Evolutionary conservation across 202 grass and related monocot species (phyloP).

Genomic region (Schoenoplectus triqueter): DNA sequence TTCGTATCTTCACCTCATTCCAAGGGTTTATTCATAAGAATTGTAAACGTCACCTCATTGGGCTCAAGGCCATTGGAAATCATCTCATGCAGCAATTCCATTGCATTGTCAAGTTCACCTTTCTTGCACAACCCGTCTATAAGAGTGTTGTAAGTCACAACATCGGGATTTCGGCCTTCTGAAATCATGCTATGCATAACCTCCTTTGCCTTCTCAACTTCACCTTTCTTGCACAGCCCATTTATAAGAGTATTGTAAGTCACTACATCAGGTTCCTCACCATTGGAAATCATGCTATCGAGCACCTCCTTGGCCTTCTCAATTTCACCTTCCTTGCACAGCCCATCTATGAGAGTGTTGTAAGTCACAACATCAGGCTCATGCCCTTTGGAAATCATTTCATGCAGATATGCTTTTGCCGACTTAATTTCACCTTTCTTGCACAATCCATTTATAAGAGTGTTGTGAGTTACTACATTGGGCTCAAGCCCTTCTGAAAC

Average conservation of each 20-base stretch:
- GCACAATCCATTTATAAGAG: neutral
- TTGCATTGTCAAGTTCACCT: neutral
- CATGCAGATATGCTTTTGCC: neutral
- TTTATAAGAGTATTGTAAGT: conserved; percentile 8
- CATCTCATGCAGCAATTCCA: neutral
- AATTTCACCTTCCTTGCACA: neutral
- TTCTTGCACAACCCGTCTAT: neutral
- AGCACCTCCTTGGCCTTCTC: neutral
- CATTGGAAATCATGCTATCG: neutral
- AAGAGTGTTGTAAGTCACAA: neutral
- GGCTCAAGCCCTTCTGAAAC: neutral
- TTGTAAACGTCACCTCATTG: neutral
- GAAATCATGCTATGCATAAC: neutral
- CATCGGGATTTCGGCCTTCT: neutral
- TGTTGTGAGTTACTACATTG: neutral
- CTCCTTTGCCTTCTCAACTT: neutral
- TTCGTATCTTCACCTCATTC: neutral
- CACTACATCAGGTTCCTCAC: neutral
- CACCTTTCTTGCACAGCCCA: neutral
- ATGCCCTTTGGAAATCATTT: neutral
- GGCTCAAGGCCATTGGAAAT: neutral
- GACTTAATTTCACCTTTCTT: neutral
- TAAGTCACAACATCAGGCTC: neutral
- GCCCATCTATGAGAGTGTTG: neutral
- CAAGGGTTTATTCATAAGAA: neutral